phyloP scores from a whole-genome alignment of 805 yeast genomes.

The Pichia exigua region DNA sequence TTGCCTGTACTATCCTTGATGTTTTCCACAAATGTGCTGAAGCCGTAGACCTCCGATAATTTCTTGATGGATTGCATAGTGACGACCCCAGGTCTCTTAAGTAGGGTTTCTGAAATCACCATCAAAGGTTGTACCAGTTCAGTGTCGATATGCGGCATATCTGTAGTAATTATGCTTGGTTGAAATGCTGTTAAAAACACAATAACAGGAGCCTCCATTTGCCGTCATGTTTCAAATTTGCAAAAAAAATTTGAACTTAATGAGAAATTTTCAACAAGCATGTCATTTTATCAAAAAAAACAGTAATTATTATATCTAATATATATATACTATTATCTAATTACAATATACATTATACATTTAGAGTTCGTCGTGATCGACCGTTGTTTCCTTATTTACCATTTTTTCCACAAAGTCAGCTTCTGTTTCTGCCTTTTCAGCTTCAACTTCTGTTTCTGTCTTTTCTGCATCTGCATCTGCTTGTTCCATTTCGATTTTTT shows the following conservation, averaged over 20 bases:
- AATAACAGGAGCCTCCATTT: not conserved
- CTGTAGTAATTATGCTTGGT: not conserved
- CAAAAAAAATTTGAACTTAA: slow-evolving; percentile 30
- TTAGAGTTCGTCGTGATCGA: slow-evolving; percentile 8
- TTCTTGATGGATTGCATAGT: slow-evolving; percentile 27
- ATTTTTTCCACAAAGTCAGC: not conserved
- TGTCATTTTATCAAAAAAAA: not conserved
- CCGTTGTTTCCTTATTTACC: not conserved
- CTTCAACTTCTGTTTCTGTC: not conserved
- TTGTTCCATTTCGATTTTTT: not conserved
- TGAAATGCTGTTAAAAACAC: too few relatives aligned
- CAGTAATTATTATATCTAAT: too few relatives aligned
- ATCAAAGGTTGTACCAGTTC: slow-evolving; percentile 27
- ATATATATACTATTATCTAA: too few relatives aligned
- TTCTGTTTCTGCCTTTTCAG: not conserved
- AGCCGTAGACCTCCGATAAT: slow-evolving; percentile 31
- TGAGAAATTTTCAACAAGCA: slow-evolving; percentile 26
- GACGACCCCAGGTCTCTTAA: slow-evolving; percentile 30
- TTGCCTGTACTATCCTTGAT: not conserved
- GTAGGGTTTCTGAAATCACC: slow-evolving; percentile 26
- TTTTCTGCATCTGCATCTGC: not conserved
- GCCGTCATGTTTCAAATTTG: not conserved
- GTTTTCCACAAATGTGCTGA: slow-evolving; percentile 20
- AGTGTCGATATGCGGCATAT: slow-evolving; percentile 26
- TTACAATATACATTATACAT: not conserved